Base-by-base conservation (phyloP, 1,284 basidiomycete genomes). In the Ganoderma leucocontextum region DNA sequence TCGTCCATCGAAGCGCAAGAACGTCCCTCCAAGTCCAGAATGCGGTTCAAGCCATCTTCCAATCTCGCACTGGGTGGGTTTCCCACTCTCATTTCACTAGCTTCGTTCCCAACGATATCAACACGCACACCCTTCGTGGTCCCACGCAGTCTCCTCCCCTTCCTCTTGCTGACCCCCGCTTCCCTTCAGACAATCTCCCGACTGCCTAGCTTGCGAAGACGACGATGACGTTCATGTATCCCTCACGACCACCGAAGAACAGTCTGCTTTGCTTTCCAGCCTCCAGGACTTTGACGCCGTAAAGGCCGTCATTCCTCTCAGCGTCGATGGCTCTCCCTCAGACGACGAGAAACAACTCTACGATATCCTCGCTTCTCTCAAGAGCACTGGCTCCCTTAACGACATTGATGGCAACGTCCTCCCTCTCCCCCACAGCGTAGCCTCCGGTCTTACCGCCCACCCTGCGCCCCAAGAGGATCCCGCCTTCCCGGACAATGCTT, bases 51-150 rank as follows among this genome's bases (percentile, higher is more conserved):
- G 77, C 82, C 52, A 72, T 80, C 55, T 81, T 85, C 66, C 74
- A 78, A 67, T 77, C 80, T 29, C 79, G 78, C 73, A 73, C 80
- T 67, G 80, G 81, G 84, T 85, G 69, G 62, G 83, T 81, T 38
- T 62, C 22, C 63, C 62, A 49, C 60, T 61, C 47, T 63, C 66
- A 62, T 63, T 60, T 55, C 29, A 9, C 35, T 35, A 10, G 22
- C 65, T 62, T 64, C 63, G 62, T 35, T 49, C 35, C 38, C 7
- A 58, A 35, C 19, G 6, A 39, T 6, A 29, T 42, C n/a, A 60
- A 25, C 58, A 29, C 29, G 12, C 38, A 22, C 36, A 6, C 38
- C 19, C 58, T 13, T 29, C 58, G 9, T 41, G 58, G 15, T 33
- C 22, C n/a, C 38, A 36, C 38, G 38, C 22, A 41, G 2, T 60